Conservation (phyloP, 768 basidiomycete species). For the Pleurotus giganteus region DNA sequence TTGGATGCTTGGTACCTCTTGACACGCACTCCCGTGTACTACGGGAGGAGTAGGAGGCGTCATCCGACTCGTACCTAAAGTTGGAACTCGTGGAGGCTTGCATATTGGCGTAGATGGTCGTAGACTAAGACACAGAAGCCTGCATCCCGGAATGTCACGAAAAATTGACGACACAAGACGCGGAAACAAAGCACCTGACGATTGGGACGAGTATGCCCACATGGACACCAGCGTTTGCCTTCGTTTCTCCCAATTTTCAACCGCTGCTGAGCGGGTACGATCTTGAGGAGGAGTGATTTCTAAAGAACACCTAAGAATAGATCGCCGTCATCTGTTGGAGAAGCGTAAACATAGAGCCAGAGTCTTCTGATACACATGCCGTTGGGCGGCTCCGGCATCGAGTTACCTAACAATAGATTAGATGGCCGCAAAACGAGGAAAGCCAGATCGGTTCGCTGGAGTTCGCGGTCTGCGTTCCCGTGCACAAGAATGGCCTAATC, state of each 20-base stretch:
- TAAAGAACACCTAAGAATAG: constrained; percentile 1
- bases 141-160: background rate
- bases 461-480: background rate
- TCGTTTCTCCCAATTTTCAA: background rate
- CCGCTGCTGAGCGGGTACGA: background rate
- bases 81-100: background rate
- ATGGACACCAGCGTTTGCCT: background rate
- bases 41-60: background rate
- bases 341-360: background rate
- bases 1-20: background rate
- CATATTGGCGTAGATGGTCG: background rate
- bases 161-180: background rate
- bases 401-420: background rate
- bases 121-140: background rate
- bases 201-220: background rate
- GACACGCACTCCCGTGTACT: background rate
- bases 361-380: constrained; percentile 5
- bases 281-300: background rate
- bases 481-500: background rate
- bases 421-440: background rate
- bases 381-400: background rate
- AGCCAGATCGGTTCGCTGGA: constrained; percentile 1
- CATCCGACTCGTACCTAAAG: background rate
- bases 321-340: background rate
- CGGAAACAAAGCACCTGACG: background rate